Evolutionary conservation across 345 rosid genomes (phyloP).

Genomic region (Trapa bicornis): DNA sequence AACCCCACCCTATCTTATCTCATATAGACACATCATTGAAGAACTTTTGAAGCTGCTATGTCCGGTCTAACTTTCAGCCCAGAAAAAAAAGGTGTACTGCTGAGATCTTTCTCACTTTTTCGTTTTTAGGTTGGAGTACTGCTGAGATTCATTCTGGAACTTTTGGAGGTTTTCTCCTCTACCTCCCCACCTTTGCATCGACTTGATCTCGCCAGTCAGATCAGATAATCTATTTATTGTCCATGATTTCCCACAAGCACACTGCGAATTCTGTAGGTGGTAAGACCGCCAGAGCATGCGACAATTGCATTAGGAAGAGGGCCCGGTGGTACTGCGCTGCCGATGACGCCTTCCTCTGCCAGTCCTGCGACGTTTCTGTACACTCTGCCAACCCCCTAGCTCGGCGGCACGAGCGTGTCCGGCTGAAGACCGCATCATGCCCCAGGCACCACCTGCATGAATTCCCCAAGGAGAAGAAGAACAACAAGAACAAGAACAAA

Average conservation of each 20-base stretch:
- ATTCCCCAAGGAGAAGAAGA: not conserved
- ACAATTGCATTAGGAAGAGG: conserved; percentile 57
- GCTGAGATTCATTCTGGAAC: not conserved
- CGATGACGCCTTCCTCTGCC: conserved; percentile 96
- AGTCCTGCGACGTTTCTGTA: conserved; percentile 62
- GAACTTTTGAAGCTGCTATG: not conserved
- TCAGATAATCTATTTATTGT: not conserved
- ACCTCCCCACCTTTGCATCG: not conserved
- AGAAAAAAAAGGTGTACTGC: not conserved
- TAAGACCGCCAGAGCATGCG: conserved; percentile 81
- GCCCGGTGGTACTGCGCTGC: conserved; percentile 95
- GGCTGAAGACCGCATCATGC: conserved; percentile 36
- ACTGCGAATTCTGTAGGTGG: conserved; percentile 59
- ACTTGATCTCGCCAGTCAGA: not conserved
- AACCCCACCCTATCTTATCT: not conserved
- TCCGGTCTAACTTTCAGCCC: not conserved
- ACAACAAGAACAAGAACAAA: not conserved
- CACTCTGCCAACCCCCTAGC: conserved; percentile 89
- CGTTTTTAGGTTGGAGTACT: too few relatives aligned
- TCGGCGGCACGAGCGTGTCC: conserved; percentile 72
- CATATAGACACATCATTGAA: not conserved
- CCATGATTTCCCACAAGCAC: conserved; percentile 33
- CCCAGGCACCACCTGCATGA: conserved; percentile 15
- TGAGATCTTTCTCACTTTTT: not conserved
- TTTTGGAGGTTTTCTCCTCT: too few relatives aligned